Conservation (phyloP, 331 rosid genomes). For the Arachis monticola region DNA sequence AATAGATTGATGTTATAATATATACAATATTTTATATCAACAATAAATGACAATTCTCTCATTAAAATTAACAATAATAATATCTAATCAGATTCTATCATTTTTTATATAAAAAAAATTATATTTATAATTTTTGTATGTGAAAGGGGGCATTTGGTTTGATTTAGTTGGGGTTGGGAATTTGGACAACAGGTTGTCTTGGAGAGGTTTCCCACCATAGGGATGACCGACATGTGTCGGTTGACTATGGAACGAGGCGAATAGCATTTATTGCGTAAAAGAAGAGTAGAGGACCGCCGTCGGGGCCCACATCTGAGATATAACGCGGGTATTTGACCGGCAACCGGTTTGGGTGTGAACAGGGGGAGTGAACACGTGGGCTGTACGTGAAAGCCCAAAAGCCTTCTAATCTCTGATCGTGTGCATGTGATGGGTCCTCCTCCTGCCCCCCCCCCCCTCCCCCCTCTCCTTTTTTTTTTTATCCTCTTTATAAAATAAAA, state of each 20-base stretch:
- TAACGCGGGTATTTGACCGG: conserved; percentile 80
- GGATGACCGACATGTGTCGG: conserved; percentile 66
- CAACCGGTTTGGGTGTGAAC: conserved; percentile 63
- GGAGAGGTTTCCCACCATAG: conserved; percentile 65
- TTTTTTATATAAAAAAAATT: no score
- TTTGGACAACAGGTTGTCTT: conserved; percentile 84
- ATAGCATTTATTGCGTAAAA: conserved; percentile 44
- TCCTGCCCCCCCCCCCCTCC: background rate
- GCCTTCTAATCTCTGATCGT: background rate
- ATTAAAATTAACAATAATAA: no score
- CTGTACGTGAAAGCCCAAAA: conserved; percentile 26
- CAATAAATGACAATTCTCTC: no score
- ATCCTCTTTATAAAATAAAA: no score
- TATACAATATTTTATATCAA: no score
- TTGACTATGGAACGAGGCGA: conserved; percentile 38
- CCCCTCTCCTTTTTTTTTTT: no score
- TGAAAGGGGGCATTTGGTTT: conserved; percentile 50
- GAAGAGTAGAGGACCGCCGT: conserved; percentile 22
- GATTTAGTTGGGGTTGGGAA: conserved; percentile 37
- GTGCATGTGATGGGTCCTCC: conserved; percentile 41
- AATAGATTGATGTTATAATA: no score
- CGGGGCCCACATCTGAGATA: conserved; percentile 37
- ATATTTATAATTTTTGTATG: conserved; percentile 1
- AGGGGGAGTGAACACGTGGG: conserved; percentile 41
- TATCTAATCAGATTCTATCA: no score